These are phyloP conservation scores for Mycosphaerella arachidis DNA, from an alignment of 2,329 filamentous ascomycete genomes.

Conservation along the genomic window DNA sequence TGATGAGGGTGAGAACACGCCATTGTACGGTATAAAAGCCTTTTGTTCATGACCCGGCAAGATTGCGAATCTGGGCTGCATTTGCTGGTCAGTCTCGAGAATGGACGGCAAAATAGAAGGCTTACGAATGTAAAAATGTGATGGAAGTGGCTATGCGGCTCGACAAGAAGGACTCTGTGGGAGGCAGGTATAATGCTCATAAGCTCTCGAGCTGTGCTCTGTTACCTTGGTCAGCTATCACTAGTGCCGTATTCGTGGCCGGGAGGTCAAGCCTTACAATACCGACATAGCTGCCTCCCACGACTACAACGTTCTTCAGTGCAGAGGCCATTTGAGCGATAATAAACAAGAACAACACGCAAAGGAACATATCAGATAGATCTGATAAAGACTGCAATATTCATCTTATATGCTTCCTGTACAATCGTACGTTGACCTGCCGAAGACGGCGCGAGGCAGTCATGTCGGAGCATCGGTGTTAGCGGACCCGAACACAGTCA, in stretches of 20 bases:
- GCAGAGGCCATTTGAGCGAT: conserved; percentile 6
- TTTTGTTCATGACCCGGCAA: conserved; percentile 21
- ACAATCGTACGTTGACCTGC: not conserved
- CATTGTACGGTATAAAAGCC: conserved; percentile 21
- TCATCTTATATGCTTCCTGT: not conserved
- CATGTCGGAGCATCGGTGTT: not conserved
- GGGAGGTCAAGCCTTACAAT: conserved; percentile 5
- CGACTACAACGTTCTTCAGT: conserved; percentile 20
- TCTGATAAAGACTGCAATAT: not conserved
- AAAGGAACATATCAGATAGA: not conserved
- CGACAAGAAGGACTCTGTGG: conserved; percentile 19
- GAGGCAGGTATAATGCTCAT: conserved; percentile 16
- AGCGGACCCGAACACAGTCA: not conserved
- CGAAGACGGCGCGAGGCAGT: not conserved
- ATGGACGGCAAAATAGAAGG: not conserved
- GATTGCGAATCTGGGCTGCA: conserved; percentile 20
- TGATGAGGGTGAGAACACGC: conserved; percentile 10
- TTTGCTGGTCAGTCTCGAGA: not conserved
- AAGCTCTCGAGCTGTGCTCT: conserved; percentile 17
- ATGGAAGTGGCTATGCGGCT: conserved; percentile 20
- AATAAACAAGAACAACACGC: no score
- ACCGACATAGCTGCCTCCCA: conserved; percentile 21
- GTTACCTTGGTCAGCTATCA: not conserved
- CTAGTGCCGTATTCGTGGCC: no score
- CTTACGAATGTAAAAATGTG: conserved; percentile 22